A percentile compares a stretch with the other conserved stretches of the same genome.
These are phyloP conservation scores for Calocybe gambosa DNA, from an alignment of 1,284 basidiomycete genomes.

Conservation along the genomic window DNA sequence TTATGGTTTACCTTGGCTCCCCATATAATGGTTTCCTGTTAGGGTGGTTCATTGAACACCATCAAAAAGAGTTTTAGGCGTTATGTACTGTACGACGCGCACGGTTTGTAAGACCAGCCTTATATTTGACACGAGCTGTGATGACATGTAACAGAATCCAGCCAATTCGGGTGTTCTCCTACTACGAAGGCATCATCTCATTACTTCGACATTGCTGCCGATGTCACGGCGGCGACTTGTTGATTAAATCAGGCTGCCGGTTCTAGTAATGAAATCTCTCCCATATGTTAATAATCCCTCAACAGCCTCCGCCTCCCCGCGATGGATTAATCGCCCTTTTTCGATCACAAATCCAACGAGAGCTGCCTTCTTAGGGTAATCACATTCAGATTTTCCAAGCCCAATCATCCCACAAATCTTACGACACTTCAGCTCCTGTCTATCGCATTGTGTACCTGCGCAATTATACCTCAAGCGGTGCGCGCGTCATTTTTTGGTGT, in stretches of 20 bases:
- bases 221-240: background rate
- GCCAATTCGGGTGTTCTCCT: too few species aligned
- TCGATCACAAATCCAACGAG: background rate
- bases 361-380: background rate
- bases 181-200: background rate
- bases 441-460: too few species aligned
- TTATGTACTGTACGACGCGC: too few species aligned
- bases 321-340: background rate
- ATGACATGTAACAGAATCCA: too few species aligned
- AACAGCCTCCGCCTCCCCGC: background rate
- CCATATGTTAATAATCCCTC: background rate
- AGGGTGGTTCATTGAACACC: too few species aligned
- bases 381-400: background rate
- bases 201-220: background rate
- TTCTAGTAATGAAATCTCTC: background rate
- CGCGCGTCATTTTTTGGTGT: too few species aligned
- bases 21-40: too few species aligned
- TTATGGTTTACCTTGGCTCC: too few species aligned
- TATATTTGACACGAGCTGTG: too few species aligned
- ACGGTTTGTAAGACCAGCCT: too few species aligned
- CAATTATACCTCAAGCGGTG: too few species aligned
- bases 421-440: background rate
- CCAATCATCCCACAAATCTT: background rate
- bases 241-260: background rate
- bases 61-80: too few species aligned